Conservation (phyloP, 306 rosid species). For the Styphnolobium japonicum region DNA sequence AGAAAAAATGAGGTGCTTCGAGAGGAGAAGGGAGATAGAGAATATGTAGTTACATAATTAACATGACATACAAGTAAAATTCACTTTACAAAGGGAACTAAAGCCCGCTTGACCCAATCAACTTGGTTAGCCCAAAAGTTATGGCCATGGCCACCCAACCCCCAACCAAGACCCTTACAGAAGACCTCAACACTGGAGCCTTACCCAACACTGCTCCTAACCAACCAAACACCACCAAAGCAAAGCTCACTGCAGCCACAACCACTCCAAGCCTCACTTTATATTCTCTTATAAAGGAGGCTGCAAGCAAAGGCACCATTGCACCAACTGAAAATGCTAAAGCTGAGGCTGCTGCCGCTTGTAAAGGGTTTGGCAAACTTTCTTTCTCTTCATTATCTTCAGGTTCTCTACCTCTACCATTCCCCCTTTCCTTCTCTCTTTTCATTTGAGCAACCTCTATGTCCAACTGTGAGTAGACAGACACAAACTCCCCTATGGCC, state of each 20-base stretch:
- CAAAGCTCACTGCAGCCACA: slow-evolving; percentile 63
- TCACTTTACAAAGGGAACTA: slow-evolving; percentile 10
- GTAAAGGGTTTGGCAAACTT: slow-evolving; percentile 74
- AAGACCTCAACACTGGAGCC: slow-evolving; percentile 54
- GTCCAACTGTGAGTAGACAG: slow-evolving; percentile 87
- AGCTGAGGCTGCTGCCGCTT: slow-evolving; percentile 89
- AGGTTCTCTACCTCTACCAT: neutral
- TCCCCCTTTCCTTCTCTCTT: slow-evolving; percentile 45
- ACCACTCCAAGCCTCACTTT: slow-evolving; percentile 59
- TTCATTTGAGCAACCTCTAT: slow-evolving; percentile 71
- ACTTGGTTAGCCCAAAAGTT: slow-evolving; percentile 78
- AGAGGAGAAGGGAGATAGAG: neutral
- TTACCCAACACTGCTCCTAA: slow-evolving; percentile 71
- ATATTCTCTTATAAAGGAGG: slow-evolving; percentile 68
- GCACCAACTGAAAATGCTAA: slow-evolving; percentile 84
- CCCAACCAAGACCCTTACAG: slow-evolving; percentile 63
- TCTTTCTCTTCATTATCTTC: slow-evolving; percentile 39
- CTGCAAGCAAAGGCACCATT: slow-evolving; percentile 81
- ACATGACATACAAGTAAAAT: neutral
- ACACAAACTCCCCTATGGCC: slow-evolving; percentile 97
- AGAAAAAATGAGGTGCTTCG: neutral
- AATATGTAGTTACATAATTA: neutral
- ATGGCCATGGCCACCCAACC: slow-evolving; percentile 94
- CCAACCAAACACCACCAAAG: slow-evolving; percentile 76
- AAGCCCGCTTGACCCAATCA: slow-evolving; percentile 74